Evolutionary conservation across 192 early-diverging fungal species (phyloP), one percentile per base, ranked within the genome.

Genomic region (Backusella sp.): DNA sequence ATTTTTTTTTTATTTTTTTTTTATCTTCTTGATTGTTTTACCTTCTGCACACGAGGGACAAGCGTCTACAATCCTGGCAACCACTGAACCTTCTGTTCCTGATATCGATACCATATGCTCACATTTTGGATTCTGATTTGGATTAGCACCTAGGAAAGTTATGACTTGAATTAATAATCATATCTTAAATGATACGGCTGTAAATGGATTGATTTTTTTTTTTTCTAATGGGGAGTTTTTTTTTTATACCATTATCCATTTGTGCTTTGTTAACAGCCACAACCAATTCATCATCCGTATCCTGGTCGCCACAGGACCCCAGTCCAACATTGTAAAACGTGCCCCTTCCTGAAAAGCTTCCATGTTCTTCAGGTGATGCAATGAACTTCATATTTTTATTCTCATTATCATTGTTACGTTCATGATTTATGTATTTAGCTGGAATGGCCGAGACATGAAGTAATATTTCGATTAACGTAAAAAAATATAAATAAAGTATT

Each of bases 221-320:
- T 49, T 19, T 49, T n/a, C 46, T 49, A 44, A 44, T 26, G 19
- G 8, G 1, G 32, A 3, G 32, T 32, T 32, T 62, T 9, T 65
- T 28, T 62, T 77, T 21, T 36, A 56, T 75, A 72, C 74, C 76
- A 52, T 76, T 76, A 23, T 75, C 28, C 80, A 82, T 78, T 68
- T 82, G 77, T 6, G 46, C 59, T 5, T 14, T 15, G 30, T 82
- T 82, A 0, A 83, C 35, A 17, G 81, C 81, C 23, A 78, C 81
- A 17, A 83, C 76, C 41, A 83, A 42, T 30, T 83, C 66, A 32
- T 42, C 56, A 68, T 79, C 75, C 5, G 35, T 53, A 66, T 83
- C 74, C 6, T 6, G 46, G 15, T 79, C 59, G 11, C 81, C 81
- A 77, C 78, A 83, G 3, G 78, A 74, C 1, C 81, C 81, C n/a